phyloP scores from a whole-genome alignment of 306 rosid genomes.

The Crotalaria pallida region DNA sequence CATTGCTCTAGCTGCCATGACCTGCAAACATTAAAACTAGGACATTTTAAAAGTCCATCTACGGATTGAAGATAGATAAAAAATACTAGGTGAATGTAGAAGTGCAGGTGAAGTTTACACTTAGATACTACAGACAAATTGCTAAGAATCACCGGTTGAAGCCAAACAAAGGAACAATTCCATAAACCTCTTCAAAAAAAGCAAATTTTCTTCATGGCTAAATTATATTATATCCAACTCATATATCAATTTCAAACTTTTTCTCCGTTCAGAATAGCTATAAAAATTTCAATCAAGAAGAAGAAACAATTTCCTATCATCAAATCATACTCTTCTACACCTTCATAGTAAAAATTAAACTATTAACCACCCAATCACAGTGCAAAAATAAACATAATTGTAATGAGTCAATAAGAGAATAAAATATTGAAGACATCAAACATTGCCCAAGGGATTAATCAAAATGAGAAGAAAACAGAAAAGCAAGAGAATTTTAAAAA shows the following conservation, averaged over 20 bases:
- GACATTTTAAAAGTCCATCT: conserved; percentile 3
- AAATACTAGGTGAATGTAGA: not conserved
- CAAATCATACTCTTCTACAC: not conserved
- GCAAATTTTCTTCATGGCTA: not conserved
- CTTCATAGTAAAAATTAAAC: not conserved
- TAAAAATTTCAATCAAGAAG: not conserved
- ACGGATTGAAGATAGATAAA: not conserved
- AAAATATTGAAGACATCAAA: not conserved
- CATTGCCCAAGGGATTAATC: not conserved
- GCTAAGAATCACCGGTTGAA: conserved; percentile 3
- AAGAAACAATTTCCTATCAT: not conserved
- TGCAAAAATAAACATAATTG: not conserved
- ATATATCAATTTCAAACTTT: not conserved
- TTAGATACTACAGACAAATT: not conserved
- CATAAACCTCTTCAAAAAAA: not conserved
- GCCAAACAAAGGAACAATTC: not conserved
- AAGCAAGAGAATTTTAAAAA: not conserved
- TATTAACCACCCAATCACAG: not conserved
- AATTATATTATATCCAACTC: not conserved
- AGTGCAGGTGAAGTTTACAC: not conserved
- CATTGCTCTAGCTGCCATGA: conserved; percentile 74
- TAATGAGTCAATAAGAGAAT: not conserved
- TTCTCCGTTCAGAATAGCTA: not conserved
- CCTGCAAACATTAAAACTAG: conserved; percentile 43
- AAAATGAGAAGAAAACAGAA: not conserved